Evolutionary conservation across 495 filamentous ascomycete species (phyloP).

Genomic region (Neurospora pannonica): DNA sequence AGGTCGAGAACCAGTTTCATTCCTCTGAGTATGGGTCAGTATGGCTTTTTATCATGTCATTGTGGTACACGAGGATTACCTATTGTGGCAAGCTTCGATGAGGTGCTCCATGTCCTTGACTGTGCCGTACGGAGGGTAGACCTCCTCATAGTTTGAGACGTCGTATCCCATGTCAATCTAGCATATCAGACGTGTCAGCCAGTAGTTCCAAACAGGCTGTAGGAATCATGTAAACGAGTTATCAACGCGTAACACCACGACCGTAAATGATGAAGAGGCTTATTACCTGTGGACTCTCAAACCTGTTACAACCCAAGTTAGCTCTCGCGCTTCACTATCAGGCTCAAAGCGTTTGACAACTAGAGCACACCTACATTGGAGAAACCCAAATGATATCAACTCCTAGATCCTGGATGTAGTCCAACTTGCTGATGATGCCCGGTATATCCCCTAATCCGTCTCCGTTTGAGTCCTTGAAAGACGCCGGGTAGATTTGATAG

Average conservation of each 20-base stretch:
- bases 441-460: conserved; percentile 61
- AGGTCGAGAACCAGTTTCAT: conserved; percentile 69
- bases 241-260: not conserved
- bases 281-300: conserved; percentile 49
- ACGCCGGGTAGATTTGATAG: conserved; percentile 65
- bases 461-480: conserved; percentile 57
- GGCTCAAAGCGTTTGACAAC: not conserved
- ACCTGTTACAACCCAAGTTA: conserved; percentile 16
- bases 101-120: conserved; percentile 53
- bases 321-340: not conserved
- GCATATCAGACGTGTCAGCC: not conserved
- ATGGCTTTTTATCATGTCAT: not conserved
- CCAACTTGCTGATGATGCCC: conserved; percentile 57
- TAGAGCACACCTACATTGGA: conserved; percentile 32
- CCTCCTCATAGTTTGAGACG: conserved; percentile 54
- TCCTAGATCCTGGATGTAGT: conserved; percentile 55
- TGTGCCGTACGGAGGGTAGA: conserved; percentile 53
- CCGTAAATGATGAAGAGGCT: not conserved
- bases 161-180: conserved; percentile 48
- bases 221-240: not conserved
- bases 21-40: conserved; percentile 34
- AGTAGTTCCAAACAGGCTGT: not conserved
- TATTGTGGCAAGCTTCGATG: conserved; percentile 45
- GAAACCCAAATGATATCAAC: conserved; percentile 62
- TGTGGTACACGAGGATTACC: not conserved